Percentiles rank a stretch among this genome's conserved stretches.
Conservation (phyloP, 495 filamentous ascomycete species). For the Entonaema liquescens region DNA sequence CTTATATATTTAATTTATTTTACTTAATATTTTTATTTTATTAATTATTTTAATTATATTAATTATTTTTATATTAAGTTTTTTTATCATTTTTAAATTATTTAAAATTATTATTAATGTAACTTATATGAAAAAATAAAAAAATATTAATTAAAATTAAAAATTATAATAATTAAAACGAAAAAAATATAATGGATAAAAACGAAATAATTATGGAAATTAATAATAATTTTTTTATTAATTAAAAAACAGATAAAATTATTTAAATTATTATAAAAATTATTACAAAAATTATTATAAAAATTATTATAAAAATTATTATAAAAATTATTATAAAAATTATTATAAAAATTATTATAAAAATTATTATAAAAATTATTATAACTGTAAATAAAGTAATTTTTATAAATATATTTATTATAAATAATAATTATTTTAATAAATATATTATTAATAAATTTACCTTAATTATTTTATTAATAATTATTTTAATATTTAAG, state of each 20-base stretch:
- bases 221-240: neutral
- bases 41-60: neutral
- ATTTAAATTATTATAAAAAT: no score
- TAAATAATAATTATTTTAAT: neutral
- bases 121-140: neutral
- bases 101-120: neutral
- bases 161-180: neutral
- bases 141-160: neutral
- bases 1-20: neutral
- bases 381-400: neutral
- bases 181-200: neutral
- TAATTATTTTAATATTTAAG: neutral
- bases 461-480: neutral
- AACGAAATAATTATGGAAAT: neutral
- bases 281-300: no score
- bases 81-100: no score
- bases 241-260: neutral
- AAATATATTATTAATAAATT: neutral
- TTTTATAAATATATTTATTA: neutral
- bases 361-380: no score
- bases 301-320: no score
- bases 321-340: no score
- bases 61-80: no score
- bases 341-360: no score
- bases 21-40: neutral